A percentile compares a stretch with the other conserved stretches of the same genome.
These are phyloP conservation scores for Grigorovia yakushimaensis DNA, from an alignment of 805 yeast genomes.

Conservation along the genomic window DNA sequence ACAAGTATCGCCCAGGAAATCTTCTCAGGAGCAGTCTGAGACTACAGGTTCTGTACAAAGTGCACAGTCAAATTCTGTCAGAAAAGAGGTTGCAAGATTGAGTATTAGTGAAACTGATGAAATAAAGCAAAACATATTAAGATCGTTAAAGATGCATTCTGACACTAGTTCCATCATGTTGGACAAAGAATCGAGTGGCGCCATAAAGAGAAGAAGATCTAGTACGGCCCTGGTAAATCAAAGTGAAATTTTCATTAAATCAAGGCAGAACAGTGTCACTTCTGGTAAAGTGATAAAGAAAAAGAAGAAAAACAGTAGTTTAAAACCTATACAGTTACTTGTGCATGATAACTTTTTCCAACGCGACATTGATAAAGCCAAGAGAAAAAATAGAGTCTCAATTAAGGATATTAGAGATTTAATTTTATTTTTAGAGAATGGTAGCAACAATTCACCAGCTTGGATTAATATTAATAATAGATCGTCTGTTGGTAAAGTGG, in stretches of 20 bases:
- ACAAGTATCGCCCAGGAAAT: slow-evolving; percentile 9
- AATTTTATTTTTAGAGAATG: slow-evolving; percentile 34
- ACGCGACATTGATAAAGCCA: not conserved
- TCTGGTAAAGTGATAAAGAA: slow-evolving; percentile 15
- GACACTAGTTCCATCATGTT: not conserved
- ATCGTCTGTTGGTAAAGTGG: slow-evolving; percentile 40
- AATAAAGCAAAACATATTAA: slow-evolving; percentile 8
- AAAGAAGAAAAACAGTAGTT: slow-evolving; percentile 22
- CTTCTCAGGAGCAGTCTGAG: not conserved
- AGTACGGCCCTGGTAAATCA: slow-evolving; percentile 11
- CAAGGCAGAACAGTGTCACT: slow-evolving; percentile 7
- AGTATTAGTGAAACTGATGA: slow-evolving; percentile 17
- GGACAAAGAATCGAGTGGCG: not conserved
- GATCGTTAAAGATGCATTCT: slow-evolving; percentile 4
- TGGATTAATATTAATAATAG: slow-evolving; percentile 45
- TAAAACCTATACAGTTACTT: slow-evolving; percentile 26
- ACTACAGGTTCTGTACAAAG: not conserved
- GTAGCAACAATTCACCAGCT: slow-evolving; percentile 34
- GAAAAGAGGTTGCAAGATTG: slow-evolving; percentile 19
- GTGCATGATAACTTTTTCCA: slow-evolving; percentile 22
- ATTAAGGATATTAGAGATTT: slow-evolving; percentile 39
- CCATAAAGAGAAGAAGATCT: slow-evolving; percentile 21
- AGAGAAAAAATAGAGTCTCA: slow-evolving; percentile 20
- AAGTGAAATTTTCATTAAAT: not conserved
- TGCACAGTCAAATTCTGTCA: slow-evolving; percentile 4